These are phyloP conservation scores for Borovskyia barvae DNA, from an alignment of 208 protist genomes.

Conservation along the genomic window DNA sequence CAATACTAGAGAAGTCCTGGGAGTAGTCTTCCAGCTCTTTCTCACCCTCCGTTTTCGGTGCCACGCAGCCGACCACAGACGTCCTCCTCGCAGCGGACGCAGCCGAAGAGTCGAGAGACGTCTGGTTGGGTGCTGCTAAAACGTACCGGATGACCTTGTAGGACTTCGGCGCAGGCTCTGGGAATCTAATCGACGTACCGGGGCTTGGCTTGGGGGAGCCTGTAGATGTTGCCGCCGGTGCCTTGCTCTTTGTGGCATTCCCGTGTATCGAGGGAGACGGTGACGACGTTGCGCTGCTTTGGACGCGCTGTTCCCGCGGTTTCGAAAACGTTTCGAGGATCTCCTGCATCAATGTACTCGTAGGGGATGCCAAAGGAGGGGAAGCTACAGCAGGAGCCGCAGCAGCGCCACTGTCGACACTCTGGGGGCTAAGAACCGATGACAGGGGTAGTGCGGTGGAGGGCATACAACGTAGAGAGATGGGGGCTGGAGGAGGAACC, in stretches of 20 bases:
- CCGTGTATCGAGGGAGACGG: too few species aligned
- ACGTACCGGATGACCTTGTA: conserved; percentile 53
- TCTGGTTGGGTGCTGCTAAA: conserved; percentile 3
- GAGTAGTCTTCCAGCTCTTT: conserved; percentile 5
- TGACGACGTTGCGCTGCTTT: too few species aligned
- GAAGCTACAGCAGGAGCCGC: not conserved
- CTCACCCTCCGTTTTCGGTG: not conserved
- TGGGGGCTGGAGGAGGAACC: conserved; percentile 1
- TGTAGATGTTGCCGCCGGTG: too few species aligned
- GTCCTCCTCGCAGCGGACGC: not conserved
- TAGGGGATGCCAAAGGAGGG: conserved; percentile 1
- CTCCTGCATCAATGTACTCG: conserved; percentile 25
- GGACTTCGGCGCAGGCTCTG: conserved; percentile 38
- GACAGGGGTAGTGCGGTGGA: too few species aligned
- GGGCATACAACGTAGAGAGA: conserved; percentile 10
- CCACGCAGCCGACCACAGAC: not conserved
- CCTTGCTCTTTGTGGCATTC: too few species aligned
- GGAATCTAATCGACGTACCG: too few species aligned
- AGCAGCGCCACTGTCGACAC: not conserved
- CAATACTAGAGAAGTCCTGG: not conserved
- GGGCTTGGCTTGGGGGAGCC: too few species aligned
- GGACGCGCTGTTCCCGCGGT: conserved; percentile 21
- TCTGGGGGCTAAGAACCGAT: too few species aligned
- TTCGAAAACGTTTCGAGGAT: conserved; percentile 58
- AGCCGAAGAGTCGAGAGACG: not conserved